Evolutionary conservation across 352 stramenopile genomes (phyloP).

Genomic region (Elongisporangium anandrum): DNA sequence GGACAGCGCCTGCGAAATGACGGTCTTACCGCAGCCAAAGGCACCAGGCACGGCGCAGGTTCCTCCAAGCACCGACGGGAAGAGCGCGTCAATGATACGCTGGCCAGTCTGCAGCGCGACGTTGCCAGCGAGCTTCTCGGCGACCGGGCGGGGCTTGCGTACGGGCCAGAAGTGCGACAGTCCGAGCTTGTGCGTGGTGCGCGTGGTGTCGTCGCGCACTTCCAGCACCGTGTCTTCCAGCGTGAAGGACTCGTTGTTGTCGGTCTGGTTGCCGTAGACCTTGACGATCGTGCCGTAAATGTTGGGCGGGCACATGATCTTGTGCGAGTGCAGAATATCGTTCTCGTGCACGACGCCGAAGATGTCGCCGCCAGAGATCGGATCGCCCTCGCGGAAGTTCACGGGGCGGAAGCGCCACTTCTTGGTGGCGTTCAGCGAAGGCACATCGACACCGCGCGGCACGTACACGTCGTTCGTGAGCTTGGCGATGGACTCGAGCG

Average conservation of each 20-base stretch:
- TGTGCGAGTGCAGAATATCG: conserved; percentile 97
- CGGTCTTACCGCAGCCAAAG: conserved; percentile 99
- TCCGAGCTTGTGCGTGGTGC: conserved; percentile 94
- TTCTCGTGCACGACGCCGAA: conserved; percentile 99
- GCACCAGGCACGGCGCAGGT: conserved; percentile 98
- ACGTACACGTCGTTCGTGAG: conserved; percentile 97
- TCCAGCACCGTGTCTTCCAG: conserved; percentile 98
- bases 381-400: conserved; percentile 92
- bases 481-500: conserved; percentile 95
- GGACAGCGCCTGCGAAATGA: conserved; percentile 99
- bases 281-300: conserved; percentile 98
- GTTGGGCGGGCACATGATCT: conserved; percentile 99
- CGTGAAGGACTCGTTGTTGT: conserved; percentile 96
- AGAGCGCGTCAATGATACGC: conserved; percentile 98
- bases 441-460: conserved; percentile 95
- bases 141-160: conserved; percentile 95
- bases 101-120: conserved; percentile 97
- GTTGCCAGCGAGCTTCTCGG: conserved; percentile 98
- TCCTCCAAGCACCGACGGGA: conserved; percentile 98
- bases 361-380: conserved; percentile 97
- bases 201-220: conserved; percentile 95
- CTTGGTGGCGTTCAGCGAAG: conserved; percentile 91
- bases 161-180: conserved; percentile 98
- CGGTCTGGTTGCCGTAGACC: conserved; percentile 95
- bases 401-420: conserved; percentile 95